Evolutionary conservation across 495 filamentous ascomycete genomes (phyloP), one percentile per base, ranked within the genome.

Genomic region (Lepidopterella palustris): DNA sequence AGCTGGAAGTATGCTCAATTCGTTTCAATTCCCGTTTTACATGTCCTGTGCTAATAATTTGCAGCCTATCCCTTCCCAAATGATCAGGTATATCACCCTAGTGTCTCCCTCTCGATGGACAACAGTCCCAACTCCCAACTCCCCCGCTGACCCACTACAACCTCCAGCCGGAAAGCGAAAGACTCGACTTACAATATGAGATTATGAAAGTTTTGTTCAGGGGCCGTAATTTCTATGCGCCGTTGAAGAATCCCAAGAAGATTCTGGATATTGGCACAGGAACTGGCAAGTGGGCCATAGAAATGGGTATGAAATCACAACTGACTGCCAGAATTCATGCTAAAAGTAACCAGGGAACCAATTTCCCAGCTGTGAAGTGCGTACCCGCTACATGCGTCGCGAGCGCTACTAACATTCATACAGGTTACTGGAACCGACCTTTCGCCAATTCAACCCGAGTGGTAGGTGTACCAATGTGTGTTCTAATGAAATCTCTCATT

Each of bases 201-300:
- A 63, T 72, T 9, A 49, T 70, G 21, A 72, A 68, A 52, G 60
- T 67, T 6, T 60, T 72, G 11, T 69, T 72, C 54, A 68, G 59
- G 29, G 60, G 60, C 20, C 40, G 62, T 29, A 62, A 61, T 24
- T 62, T 57, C 50, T 70, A 58, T 39, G 70, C 70, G 32, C 70
- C 70, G 13, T 21, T 70, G 26, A 58, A 57, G 9, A 50, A 67
- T 29, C 68, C 70, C 8, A 35, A 52, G 15, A 67, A 58, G 42
- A 67, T 70, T 31, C 28, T 70, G 18, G 70, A 72, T 57, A 65
- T 72, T 39, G 68, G 70, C 13, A 70, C 68, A 1, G 70, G 70
- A 2, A 72, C 68, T 10, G 70, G 70, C 5, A 65, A 65, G 58
- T 72, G 70, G 70, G 66, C 66, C 5, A 69, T 70, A 21, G 68